Percentiles rank a stretch among this genome's conserved stretches.
phyloP scores from a whole-genome alignment of 1,284 basidiomycete genomes.

The Papiliotrema laurentii region DNA sequence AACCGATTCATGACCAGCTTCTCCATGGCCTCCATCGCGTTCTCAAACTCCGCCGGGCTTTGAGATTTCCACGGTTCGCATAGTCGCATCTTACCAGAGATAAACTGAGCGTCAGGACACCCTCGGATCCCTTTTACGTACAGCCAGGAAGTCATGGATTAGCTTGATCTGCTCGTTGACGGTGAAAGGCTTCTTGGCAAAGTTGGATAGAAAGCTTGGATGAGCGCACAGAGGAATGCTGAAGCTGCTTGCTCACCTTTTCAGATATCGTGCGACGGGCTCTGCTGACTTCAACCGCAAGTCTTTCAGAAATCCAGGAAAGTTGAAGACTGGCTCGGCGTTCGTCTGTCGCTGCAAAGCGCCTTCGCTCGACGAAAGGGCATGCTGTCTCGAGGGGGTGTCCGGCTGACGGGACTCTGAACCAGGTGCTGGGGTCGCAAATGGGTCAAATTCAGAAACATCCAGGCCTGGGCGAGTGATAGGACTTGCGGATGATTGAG shows the following conservation, averaged over 20 bases:
- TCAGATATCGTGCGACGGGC: conserved; percentile 81
- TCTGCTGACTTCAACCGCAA: conserved; percentile 80
- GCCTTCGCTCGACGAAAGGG: conserved; percentile 1
- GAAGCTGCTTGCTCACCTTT: conserved; percentile 68
- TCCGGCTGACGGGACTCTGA: neutral
- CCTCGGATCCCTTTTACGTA: conserved; percentile 38
- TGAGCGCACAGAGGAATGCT: neutral
- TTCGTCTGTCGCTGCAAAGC: neutral
- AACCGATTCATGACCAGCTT: conserved; percentile 98
- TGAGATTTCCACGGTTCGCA: conserved; percentile 73
- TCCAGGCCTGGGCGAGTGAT: conserved; percentile 5
- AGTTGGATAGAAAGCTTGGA: conserved; percentile 79
- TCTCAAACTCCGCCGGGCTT: conserved; percentile 82
- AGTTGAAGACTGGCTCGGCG: conserved; percentile 43
- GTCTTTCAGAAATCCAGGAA: conserved; percentile 71
- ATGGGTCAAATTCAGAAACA: conserved; percentile 43
- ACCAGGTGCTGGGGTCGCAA: conserved; percentile 29
- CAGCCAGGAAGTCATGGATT: conserved; percentile 83
- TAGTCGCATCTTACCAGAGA: conserved; percentile 76
- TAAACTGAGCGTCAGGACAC: conserved; percentile 59
- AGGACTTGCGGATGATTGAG: conserved; percentile 10
- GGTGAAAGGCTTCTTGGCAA: conserved; percentile 80
- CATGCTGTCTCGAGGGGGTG: neutral
- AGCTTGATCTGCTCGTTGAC: conserved; percentile 88
- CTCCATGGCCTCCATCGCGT: conserved; percentile 98